Evolutionary conservation across 108 stramenopile genomes (phyloP).

Genomic region (Conticribra guillardii): DNA sequence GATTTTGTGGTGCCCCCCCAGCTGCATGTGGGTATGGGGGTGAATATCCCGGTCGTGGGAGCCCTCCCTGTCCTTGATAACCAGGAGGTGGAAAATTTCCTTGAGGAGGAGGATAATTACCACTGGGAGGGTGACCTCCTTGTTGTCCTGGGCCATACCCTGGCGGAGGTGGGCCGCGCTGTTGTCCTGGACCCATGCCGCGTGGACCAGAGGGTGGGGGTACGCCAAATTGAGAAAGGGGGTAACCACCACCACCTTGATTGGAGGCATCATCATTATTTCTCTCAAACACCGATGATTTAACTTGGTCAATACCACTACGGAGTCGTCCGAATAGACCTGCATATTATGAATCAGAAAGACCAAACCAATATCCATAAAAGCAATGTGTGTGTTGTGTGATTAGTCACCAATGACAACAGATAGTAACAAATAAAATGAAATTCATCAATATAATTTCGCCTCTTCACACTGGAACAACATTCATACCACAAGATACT

Average conservation of each 20-base stretch:
- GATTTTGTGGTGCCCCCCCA: conserved; percentile 26
- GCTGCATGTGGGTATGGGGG: conserved; percentile 44
- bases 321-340: conserved; percentile 46
- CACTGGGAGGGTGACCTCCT: conserved; percentile 23
- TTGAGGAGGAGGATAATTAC: conserved; percentile 22
- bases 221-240: conserved; percentile 49
- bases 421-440: too few species aligned
- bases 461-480: too few species aligned
- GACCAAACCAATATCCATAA: too few species aligned
- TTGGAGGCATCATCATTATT: conserved; percentile 12
- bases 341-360: conserved; percentile 5
- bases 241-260: conserved; percentile 35
- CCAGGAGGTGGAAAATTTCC: conserved; percentile 14
- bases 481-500: not conserved
- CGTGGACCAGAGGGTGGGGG: conserved; percentile 32
- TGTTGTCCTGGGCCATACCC: conserved; percentile 19
- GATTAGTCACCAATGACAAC: too few species aligned
- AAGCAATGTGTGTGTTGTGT: too few species aligned
- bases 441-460: too few species aligned
- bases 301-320: conserved; percentile 45
- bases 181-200: conserved; percentile 13
- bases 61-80: conserved; percentile 26
- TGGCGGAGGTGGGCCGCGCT: conserved; percentile 39
- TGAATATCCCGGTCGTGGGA: conserved; percentile 42
- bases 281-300: conserved; percentile 49